Evolutionary conservation across 2,329 filamentous ascomycete species (phyloP), one percentile per base, ranked within the genome.

Genomic region (Penicillium sp.): DNA sequence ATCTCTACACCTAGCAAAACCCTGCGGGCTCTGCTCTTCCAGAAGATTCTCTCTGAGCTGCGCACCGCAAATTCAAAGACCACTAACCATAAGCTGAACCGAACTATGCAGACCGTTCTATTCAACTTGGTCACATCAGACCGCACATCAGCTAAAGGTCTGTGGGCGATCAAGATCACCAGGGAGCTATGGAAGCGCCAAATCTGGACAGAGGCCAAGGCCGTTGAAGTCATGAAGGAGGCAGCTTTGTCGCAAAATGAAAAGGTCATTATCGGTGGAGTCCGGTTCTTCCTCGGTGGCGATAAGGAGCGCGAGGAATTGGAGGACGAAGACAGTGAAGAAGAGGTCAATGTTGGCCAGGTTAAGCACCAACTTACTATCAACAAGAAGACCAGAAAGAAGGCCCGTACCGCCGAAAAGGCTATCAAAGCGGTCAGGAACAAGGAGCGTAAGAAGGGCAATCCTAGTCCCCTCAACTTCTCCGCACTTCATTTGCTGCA

Each of bases 201-300:
- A 65, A 87, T 97, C 60, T 99, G 94, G 94, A 91, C 89, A 10
- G 94, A 99, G 67, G 85, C 91, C 2, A 94, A 92, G 72, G 87
- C 93, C 0, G 94, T 97, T n/a, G 91, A 96, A 67, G 90, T 97
- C 61, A 97, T 99, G 92, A 96, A 96, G 75, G 89, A 96, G 75
- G 91, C 93, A 0, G 86, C 88, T 52, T 77, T 99, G 54, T 86
- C 90, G 4, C 88, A 96, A 49, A 96, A 97, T 64, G 90, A 95
- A 65, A 99, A 99, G 76, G 91, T 97, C 4, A 85, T 94, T 27
- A 80, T 89, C 6, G 90, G 91, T 16, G 92, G 90, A 42, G 90
- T 95, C 15, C 85, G 91, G 25, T 99, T 97, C 79, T 99, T 99
- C 78, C 81, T 99, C 1, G 94, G 94, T 25, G 92, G 92, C 34